These are phyloP conservation scores for Trichomonascaceae sp. DNA, from an alignment of 1,139 yeast species.

Conservation along the genomic window DNA sequence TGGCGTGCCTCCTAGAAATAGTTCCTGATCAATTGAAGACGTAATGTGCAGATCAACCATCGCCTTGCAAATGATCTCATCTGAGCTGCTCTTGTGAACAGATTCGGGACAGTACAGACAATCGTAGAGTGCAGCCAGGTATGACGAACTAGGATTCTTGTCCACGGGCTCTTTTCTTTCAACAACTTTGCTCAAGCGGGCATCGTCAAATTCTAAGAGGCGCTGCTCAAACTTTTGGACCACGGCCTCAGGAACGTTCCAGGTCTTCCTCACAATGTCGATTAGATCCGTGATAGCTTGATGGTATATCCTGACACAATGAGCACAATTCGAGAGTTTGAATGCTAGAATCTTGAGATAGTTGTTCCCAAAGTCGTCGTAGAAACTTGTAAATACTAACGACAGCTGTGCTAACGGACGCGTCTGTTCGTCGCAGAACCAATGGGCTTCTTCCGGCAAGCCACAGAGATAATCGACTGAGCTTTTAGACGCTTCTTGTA, in stretches of 20 bases:
- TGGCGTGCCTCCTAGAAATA: slow-evolving; percentile 1
- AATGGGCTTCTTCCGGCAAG: too few species aligned
- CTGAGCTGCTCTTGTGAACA: slow-evolving; percentile 1
- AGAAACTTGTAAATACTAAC: slow-evolving; percentile 6
- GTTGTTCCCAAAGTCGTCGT: slow-evolving; percentile 1
- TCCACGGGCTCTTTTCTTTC: slow-evolving; percentile 1
- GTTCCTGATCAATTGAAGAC: slow-evolving; percentile 4
- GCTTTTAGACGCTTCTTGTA: too few species aligned
- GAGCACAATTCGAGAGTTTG: slow-evolving; percentile 8
- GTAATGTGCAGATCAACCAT: slow-evolving; percentile 5
- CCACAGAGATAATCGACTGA: too few species aligned
- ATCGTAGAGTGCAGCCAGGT: slow-evolving; percentile 5
- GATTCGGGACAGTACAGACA: slow-evolving; percentile 4
- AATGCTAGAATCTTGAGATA: slow-evolving; percentile 3
- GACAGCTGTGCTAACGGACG: slow-evolving; percentile 9
- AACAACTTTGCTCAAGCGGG: background rate
- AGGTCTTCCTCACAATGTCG: slow-evolving; percentile 2
- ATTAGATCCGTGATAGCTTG: slow-evolving; percentile 6
- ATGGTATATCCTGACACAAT: slow-evolving; percentile 10
- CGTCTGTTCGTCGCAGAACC: slow-evolving; percentile 13
- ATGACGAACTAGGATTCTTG: slow-evolving; percentile 2
- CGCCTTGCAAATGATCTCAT: slow-evolving; percentile 8
- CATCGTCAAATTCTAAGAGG: slow-evolving; percentile 1
- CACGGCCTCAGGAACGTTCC: slow-evolving; percentile 5
- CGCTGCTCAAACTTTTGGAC: slow-evolving; percentile 4